Conservation (phyloP, 257 asterid genomes). For the Craterostigma plantagineum region DNA sequence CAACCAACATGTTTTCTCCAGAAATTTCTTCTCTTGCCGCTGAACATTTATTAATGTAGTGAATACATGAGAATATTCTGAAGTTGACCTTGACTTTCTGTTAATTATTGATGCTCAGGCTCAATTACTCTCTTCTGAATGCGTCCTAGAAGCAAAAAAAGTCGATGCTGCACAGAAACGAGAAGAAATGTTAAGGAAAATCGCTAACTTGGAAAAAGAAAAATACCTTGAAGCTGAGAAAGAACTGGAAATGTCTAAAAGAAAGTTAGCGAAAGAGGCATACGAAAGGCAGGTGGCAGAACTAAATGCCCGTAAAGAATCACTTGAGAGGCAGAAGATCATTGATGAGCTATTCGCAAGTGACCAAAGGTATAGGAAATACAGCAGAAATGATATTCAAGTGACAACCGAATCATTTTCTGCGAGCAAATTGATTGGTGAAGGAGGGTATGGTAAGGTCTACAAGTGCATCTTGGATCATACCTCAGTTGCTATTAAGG, state of each 20-base stretch:
- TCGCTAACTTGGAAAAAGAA: constrained; percentile 43
- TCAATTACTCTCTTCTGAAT: constrained; percentile 62
- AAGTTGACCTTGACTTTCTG: too few relatives aligned
- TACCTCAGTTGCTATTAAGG: constrained; percentile 65
- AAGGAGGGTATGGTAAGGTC: constrained; percentile 81
- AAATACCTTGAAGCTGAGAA: constrained; percentile 63
- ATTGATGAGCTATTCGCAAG: constrained; percentile 36
- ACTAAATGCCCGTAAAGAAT: constrained; percentile 32
- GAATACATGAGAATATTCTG: too few relatives aligned
- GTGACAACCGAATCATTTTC: constrained; percentile 43
- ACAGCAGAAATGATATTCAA: constrained; percentile 42
- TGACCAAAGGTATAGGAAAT: constrained; percentile 69
- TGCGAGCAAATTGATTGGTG: constrained; percentile 48
- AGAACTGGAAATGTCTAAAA: constrained; percentile 51
- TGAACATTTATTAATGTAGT: too few relatives aligned
- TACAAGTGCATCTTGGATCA: constrained; percentile 67
- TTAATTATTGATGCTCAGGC: too few relatives aligned
- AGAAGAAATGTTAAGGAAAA: constrained; percentile 42
- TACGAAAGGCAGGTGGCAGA: constrained; percentile 63
- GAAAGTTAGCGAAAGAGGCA: constrained; percentile 40
- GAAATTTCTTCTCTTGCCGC: too few relatives aligned
- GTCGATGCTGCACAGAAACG: constrained; percentile 55
- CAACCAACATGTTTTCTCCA: too few relatives aligned
- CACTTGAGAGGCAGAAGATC: constrained; percentile 42
- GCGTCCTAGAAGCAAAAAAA: constrained; percentile 47